phyloP scores from a whole-genome alignment of 257 asterid species.

The Solanum arcanum region DNA sequence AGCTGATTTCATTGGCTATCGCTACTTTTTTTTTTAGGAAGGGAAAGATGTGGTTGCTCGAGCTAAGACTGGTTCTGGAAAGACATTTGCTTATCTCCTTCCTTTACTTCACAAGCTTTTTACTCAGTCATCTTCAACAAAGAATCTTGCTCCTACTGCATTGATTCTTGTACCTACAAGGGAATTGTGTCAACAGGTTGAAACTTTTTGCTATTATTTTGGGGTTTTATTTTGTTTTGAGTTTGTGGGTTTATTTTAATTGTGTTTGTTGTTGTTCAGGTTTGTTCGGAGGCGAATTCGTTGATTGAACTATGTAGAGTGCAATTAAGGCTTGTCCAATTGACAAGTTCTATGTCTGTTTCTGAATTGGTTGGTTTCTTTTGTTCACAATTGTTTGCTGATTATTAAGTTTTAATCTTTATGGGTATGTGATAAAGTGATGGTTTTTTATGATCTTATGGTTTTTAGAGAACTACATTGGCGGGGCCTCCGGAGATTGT shows the following conservation, averaged over 20 bases:
- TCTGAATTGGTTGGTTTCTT: conserved; percentile 61
- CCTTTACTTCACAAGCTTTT: conserved; percentile 89
- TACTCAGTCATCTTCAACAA: conserved; percentile 28
- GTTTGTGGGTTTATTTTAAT: not conserved
- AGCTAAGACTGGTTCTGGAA: conserved; percentile 98
- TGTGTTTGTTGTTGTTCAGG: conserved; percentile 25
- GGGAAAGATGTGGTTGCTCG: conserved; percentile 96
- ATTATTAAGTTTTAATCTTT: not conserved
- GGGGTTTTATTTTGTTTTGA: not conserved
- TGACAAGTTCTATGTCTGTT: conserved; percentile 61
- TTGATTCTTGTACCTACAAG: conserved; percentile 84
- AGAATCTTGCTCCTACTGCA: conserved; percentile 50
- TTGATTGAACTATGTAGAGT: conserved; percentile 73
- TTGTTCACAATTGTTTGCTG: not conserved
- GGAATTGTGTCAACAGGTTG: conserved; percentile 84
- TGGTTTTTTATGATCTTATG: not conserved
- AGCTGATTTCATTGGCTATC: not conserved
- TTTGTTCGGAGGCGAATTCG: conserved; percentile 49
- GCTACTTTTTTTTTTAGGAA: conserved; percentile 28
- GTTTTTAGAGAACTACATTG: conserved; percentile 59
- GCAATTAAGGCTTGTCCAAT: conserved; percentile 63
- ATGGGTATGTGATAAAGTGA: not conserved
- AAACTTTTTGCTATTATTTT: not conserved
- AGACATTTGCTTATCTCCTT: conserved; percentile 79
- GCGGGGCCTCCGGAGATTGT: conserved; percentile 72